These are phyloP conservation scores for Melastoma candidum DNA, from an alignment of 441 rosid genomes.

Conservation along the genomic window DNA sequence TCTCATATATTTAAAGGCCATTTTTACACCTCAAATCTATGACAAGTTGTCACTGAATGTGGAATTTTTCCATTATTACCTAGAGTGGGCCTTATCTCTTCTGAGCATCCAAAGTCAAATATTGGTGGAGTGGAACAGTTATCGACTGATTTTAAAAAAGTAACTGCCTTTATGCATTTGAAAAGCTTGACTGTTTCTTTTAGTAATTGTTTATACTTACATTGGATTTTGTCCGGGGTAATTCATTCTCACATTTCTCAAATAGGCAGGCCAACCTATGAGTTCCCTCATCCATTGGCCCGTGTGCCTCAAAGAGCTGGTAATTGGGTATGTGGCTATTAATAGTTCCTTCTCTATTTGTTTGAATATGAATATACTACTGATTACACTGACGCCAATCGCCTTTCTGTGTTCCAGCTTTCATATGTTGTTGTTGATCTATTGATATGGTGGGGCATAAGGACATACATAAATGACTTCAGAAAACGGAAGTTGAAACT, in stretches of 20 bases:
- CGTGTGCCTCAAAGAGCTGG: constrained; percentile 97
- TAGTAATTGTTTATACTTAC: constrained; percentile 3
- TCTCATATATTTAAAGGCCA: too few relatives aligned
- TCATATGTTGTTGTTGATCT: constrained; percentile 91
- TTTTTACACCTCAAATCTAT: too few relatives aligned
- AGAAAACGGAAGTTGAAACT: constrained; percentile 81
- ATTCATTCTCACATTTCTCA: constrained; percentile 44
- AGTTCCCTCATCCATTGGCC: constrained; percentile 95
- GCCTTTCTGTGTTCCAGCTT: constrained; percentile 37
- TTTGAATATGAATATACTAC: too few relatives aligned
- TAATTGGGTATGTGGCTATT: constrained; percentile 63
- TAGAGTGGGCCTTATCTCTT: too few relatives aligned
- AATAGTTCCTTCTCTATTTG: too few relatives aligned
- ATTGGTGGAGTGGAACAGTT: too few relatives aligned
- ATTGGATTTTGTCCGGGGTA: constrained; percentile 13
- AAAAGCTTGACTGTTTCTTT: constrained; percentile 9
- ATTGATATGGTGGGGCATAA: constrained; percentile 96
- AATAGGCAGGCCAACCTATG: constrained; percentile 98
- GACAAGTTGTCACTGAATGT: too few relatives aligned
- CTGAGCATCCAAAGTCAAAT: too few relatives aligned
- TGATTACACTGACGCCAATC: too few relatives aligned
- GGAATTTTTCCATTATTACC: too few relatives aligned
- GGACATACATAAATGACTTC: constrained; percentile 85
- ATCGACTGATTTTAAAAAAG: too few relatives aligned
- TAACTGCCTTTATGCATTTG: too few relatives aligned